Percentiles rank a stretch among this genome's conserved stretches.
Conservation (phyloP, 2,329 filamentous ascomycete genomes). For the Dactylellina cionopaga region DNA sequence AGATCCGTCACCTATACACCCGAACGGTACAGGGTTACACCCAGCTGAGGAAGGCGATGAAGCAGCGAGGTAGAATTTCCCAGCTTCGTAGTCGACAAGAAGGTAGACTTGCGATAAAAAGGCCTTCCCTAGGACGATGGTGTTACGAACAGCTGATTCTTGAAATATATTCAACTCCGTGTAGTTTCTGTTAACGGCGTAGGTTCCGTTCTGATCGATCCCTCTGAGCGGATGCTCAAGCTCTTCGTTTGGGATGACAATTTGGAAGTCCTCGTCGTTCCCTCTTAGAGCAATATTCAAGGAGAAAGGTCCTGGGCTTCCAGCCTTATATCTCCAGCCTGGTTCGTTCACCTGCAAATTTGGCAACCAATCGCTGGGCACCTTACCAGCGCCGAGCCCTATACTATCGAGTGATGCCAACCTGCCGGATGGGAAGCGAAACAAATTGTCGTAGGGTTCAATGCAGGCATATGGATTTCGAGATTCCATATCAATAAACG, state of each 20-base stretch:
- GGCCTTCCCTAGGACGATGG: conserved; percentile 47
- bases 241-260: conserved; percentile 37
- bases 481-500: conserved; percentile 48
- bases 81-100: conserved; percentile 42
- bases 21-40: conserved; percentile 33
- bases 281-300: conserved; percentile 33
- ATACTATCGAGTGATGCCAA: conserved; percentile 38
- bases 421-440: conserved; percentile 38
- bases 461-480: conserved; percentile 47
- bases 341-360: conserved; percentile 46
- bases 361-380: conserved; percentile 37
- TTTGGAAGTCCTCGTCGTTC: conserved; percentile 35
- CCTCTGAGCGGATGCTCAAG: conserved; percentile 42
- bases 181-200: conserved; percentile 34
- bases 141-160: conserved; percentile 36
- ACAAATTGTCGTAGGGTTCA: conserved; percentile 47
- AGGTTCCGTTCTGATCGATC: conserved; percentile 35
- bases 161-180: conserved; percentile 49
- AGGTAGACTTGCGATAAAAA: conserved; percentile 44
- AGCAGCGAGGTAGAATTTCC: conserved; percentile 43
- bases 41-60: conserved; percentile 39
- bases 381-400: conserved; percentile 28
- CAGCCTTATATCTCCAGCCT: conserved; percentile 44
- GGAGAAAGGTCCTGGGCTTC: conserved; percentile 36
- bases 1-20: background rate